phyloP scores from a whole-genome alignment of 2,329 filamentous ascomycete species.

The Geoglossum cookeanum region DNA sequence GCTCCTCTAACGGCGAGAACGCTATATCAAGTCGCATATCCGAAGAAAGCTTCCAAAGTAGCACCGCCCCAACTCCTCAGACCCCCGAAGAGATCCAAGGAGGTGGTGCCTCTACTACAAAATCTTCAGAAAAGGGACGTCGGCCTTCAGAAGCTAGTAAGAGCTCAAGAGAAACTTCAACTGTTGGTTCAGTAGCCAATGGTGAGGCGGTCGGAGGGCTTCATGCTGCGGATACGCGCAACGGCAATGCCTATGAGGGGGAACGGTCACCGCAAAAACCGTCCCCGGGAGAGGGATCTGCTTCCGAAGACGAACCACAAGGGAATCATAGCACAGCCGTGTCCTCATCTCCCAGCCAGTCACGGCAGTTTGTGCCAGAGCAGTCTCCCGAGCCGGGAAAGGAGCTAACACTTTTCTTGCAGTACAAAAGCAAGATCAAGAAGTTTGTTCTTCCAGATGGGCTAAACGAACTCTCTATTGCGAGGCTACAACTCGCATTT shows the following conservation, averaged over 20 bases:
- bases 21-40: constrained; percentile 34
- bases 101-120: constrained; percentile 28
- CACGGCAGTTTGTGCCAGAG: constrained; percentile 37
- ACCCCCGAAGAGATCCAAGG: constrained; percentile 17
- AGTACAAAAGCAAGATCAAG: constrained; percentile 94
- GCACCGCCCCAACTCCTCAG: constrained; percentile 16
- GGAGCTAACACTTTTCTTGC: constrained; percentile 80
- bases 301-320: background rate
- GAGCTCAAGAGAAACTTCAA: background rate
- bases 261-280: constrained; percentile 12
- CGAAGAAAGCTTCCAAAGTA: constrained; percentile 35
- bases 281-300: background rate
- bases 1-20: constrained; percentile 37
- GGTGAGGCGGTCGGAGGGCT: constrained; percentile 17
- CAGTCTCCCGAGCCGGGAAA: constrained; percentile 59
- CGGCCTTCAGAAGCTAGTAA: constrained; percentile 15
- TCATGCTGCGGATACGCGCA: background rate
- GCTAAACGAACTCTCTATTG: constrained; percentile 65
- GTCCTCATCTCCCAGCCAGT: constrained; percentile 17
- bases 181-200: constrained; percentile 17
- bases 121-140: constrained; percentile 47
- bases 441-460: constrained; percentile 83
- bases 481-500: constrained; percentile 79
- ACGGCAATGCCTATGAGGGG: constrained; percentile 1
- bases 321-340: background rate